Conservation (phyloP, 2,329 filamentous ascomycete genomes). For the Xylariaceae sp. region DNA sequence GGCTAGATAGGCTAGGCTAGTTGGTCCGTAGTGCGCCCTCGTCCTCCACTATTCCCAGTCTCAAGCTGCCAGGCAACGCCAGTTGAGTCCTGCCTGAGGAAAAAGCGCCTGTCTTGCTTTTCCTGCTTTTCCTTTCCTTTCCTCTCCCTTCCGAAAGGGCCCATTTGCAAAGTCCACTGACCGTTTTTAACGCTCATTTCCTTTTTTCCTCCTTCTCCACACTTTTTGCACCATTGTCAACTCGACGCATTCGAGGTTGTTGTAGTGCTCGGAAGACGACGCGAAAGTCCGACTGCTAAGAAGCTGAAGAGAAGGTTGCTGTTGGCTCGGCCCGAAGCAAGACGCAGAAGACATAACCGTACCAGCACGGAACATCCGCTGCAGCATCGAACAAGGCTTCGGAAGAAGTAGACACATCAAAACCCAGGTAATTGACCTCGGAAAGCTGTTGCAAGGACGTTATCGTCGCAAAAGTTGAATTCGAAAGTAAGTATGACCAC, state of each 20-base stretch:
- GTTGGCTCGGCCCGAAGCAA: conserved; percentile 15
- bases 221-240: conserved; percentile 19
- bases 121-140: background rate
- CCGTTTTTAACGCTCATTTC: conserved; percentile 17
- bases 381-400: no score
- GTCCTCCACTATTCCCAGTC: conserved; percentile 20
- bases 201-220: conserved; percentile 17
- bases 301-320: conserved; percentile 23
- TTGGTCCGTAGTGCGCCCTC: conserved; percentile 18
- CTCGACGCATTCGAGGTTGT: conserved; percentile 25
- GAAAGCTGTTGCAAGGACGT: conserved; percentile 15
- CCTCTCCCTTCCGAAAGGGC: conserved; percentile 11
- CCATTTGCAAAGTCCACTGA: conserved; percentile 11
- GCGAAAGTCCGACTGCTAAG: conserved; percentile 17
- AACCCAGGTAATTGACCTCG: conserved; percentile 17
- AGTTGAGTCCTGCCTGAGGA: conserved; percentile 14
- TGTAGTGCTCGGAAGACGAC: conserved; percentile 28
- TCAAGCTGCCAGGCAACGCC: conserved; percentile 13
- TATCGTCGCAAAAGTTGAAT: conserved; percentile 15
- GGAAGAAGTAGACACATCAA: conserved; percentile 11
- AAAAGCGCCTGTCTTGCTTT: conserved; percentile 9
- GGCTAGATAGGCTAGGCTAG: conserved; percentile 17
- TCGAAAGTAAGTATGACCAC: conserved; percentile 15
- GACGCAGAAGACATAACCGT: conserved; percentile 7
- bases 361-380: background rate